Base-by-base conservation (phyloP, 768 basidiomycete species). In the Boletus pseudo-olivaceus region DNA sequence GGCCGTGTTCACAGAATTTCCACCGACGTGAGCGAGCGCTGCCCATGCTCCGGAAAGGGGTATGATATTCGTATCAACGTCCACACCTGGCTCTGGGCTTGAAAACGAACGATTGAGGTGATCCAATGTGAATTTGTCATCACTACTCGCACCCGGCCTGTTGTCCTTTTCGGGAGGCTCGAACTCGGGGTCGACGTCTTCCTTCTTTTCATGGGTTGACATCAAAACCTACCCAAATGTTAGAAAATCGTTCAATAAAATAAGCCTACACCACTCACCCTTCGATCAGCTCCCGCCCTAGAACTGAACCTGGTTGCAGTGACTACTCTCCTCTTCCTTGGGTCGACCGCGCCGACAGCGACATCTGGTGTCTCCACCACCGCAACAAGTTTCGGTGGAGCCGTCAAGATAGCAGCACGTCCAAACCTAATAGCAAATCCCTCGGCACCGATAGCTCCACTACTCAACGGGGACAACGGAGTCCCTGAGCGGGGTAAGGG, bases 271-370 rank as follows among this genome's bases (percentile, higher is more conserved):
- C 42, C 12, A 73, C 87, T 54, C 53, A 93, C 92, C 75, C 88
- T 78, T 46, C 92, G 76, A 73, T 90, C 85, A 26, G 93, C 90
- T 3, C 92, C 93, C 7, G 80, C 74, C 52, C 93, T 76, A 23
- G 88, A 85, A 66, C 91, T 93, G 66, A 94, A 95, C 56, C 93
- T 75, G 17, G 92, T 96, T 7, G 90, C 88, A 50, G 90, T 93
- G 14, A 92, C 87, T 1, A 94, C 89, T 45, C 93, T 75, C 61
- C 88, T 77, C 77, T 93, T 91, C 68, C 79, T 76, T 17, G 90
- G 83, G 68, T 95, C 93, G 9, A 93, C 88, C 23, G 92, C 89
- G 9, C 93, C 93, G 35, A 92, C 83, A n/a, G 85, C 91, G 9
- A 93, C 85, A 66, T 93, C 93, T 0, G 91, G 90, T 10, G 90